Evolutionary conservation across 106 monocot species (phyloP), one percentile per base, ranked within the genome.

Genomic region (Alisma plantagoaquatica): DNA sequence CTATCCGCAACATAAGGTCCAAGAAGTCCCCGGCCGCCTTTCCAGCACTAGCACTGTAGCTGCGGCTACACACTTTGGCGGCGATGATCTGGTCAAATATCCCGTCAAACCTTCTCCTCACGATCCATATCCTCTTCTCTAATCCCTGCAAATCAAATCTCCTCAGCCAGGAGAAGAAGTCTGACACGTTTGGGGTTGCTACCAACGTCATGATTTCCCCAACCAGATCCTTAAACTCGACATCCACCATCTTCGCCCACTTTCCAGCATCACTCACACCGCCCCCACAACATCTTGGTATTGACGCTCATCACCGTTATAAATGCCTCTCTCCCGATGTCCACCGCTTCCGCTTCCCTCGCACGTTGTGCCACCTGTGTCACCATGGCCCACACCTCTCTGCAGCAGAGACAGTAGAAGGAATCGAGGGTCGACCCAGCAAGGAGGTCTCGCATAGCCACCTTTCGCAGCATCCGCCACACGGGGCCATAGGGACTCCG

Each of bases 71-170:
- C 51, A 5, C 21, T 21, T 11, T 57, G 57, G 71, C 71, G 1
- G n/a, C n/a, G n/a, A 88, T 73, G 18, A 82, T 72, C 11, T 4
- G 21, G 1, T 54, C 66, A 29, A 76, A 82, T 0, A 89, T 64
- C 27, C 20, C 11, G 18, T 73, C 70, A 16, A 89, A 58, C 30
- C 61, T 7, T 3, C 22, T 53, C 56, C 16, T 5, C 27, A 56
- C 4, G 24, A 42, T 27, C 41, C 27, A 11, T 67, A 54, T 70
- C 63, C 62, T 47, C 56, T 23, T 48, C 64, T 41, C 49, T 3
- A 77, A 24, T 16, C 86, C 74, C 48, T 86, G 86, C 62, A 87
- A 32, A 46, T 92, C 92, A 9, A 82, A 69, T 54, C 65, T 29
- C 4, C 63, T 79, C 20, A 92, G 41, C 20, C 28, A 41, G 12